A percentile compares a stretch with the other conserved stretches of the same genome.
These are phyloP conservation scores for Pistacia integerrima DNA, from an alignment of 345 rosid species.

Conservation along the genomic window DNA sequence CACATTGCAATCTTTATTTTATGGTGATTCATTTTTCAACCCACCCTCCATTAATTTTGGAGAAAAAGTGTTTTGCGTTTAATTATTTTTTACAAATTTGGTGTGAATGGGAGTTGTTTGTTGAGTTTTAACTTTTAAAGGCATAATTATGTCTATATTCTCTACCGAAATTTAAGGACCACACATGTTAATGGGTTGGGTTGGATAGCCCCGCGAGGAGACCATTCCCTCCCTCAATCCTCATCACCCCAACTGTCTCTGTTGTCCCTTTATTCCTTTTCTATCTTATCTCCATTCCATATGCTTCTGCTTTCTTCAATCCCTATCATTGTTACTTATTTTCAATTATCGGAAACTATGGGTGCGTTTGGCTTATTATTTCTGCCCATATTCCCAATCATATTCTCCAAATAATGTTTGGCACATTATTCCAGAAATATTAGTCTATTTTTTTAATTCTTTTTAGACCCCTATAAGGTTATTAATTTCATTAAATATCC, in stretches of 20 bases:
- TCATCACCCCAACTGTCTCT: conserved; percentile 9
- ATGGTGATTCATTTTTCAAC: not conserved
- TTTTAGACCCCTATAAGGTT: no score
- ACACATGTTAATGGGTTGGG: not conserved
- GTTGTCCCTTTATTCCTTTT: not conserved
- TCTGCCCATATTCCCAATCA: no score
- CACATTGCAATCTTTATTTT: not conserved
- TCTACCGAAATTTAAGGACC: not conserved
- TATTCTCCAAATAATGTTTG: no score
- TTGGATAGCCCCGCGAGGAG: not conserved
- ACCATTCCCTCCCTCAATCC: conserved; percentile 2
- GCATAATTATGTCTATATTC: not conserved
- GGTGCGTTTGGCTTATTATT: no score
- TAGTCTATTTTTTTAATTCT: no score
- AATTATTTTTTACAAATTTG: not conserved
- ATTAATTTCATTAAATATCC: no score
- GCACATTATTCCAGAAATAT: no score
- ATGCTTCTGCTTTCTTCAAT: no score
- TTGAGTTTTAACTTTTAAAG: not conserved
- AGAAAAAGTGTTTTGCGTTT: not conserved
- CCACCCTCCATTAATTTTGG: not conserved
- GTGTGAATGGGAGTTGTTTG: not conserved
- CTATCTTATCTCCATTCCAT: not conserved
- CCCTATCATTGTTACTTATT: not conserved
- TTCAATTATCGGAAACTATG: not conserved